phyloP scores from a whole-genome alignment of 352 stramenopile genomes.

The Phytophthora cryptogea region DNA sequence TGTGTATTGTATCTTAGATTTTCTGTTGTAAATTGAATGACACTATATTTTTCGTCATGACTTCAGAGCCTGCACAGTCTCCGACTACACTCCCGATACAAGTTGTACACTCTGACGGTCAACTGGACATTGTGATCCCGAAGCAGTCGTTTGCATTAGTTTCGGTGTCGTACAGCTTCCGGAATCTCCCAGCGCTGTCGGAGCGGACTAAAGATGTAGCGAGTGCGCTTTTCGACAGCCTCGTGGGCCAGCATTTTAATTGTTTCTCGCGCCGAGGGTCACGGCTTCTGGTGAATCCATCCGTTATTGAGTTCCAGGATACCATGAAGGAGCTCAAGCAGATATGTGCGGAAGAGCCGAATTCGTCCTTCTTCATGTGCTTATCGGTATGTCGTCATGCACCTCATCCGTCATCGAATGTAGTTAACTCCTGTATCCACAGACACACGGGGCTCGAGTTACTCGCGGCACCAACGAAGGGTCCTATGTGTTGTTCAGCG shows the following conservation, averaged over 20 bases:
- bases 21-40: neutral
- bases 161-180: constrained; percentile 57
- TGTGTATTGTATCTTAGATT: neutral
- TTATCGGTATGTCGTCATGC: constrained; percentile 45
- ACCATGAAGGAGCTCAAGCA: constrained; percentile 64
- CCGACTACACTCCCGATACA: neutral
- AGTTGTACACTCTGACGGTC: neutral
- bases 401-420: neutral
- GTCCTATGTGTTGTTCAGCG: constrained; percentile 74
- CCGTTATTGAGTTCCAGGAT: constrained; percentile 81
- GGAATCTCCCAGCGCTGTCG: constrained; percentile 53
- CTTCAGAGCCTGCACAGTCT: neutral
- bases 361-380: constrained; percentile 70
- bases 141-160: constrained; percentile 55
- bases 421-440: neutral
- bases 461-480: constrained; percentile 55
- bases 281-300: constrained; percentile 78
- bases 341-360: constrained; percentile 35
- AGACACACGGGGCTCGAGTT: constrained; percentile 76
- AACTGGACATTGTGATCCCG: constrained; percentile 14
- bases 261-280: constrained; percentile 53
- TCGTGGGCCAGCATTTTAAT: constrained; percentile 58
- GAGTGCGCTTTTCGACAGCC: constrained; percentile 50
- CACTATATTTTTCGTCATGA: constrained; percentile 5
- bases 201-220: constrained; percentile 66